Evolutionary conservation across 2,329 filamentous ascomycete genomes (phyloP).

Genomic region (Phyllosticta paracitricarpa): DNA sequence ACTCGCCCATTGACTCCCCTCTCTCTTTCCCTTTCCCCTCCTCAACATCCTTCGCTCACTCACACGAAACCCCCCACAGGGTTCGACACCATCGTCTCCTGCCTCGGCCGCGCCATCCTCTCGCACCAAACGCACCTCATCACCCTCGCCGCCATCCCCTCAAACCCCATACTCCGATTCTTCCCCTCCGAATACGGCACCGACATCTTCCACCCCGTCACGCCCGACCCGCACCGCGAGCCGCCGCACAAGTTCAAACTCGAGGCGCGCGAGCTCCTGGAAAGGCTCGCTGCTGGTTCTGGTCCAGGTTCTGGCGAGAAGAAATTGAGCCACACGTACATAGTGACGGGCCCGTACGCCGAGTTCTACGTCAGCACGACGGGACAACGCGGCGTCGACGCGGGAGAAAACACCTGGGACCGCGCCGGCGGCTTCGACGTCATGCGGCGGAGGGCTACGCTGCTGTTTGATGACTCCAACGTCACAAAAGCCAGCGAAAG

Average conservation of each 20-base stretch:
- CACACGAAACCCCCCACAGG: constrained; percentile 19
- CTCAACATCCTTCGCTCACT: background rate
- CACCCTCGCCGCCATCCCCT: constrained; percentile 42
- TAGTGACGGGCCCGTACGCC: constrained; percentile 61
- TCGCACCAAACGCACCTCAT: constrained; percentile 53
- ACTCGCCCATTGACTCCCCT: background rate
- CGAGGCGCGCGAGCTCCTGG: constrained; percentile 50
- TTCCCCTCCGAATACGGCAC: constrained; percentile 60
- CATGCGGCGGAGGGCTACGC: constrained; percentile 44
- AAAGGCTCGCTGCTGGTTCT: constrained; percentile 18
- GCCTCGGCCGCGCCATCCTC: constrained; percentile 54
- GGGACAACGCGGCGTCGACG: constrained; percentile 57
- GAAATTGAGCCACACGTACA: constrained; percentile 50
- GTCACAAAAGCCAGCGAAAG: background rate
- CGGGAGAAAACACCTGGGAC: constrained; percentile 33
- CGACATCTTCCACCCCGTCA: constrained; percentile 49
- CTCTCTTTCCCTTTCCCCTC: background rate
- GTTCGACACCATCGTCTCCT: constrained; percentile 56
- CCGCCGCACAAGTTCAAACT: constrained; percentile 62
- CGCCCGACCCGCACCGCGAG: constrained; percentile 49
- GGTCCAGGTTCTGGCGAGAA: background rate
- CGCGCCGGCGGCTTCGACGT: constrained; percentile 51
- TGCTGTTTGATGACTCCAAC: constrained; percentile 36
- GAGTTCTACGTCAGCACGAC: constrained; percentile 49
- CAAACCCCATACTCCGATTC: constrained; percentile 47